phyloP scores from a whole-genome alignment of 345 rosid species.

The Eucalyptus erythrocorys region DNA sequence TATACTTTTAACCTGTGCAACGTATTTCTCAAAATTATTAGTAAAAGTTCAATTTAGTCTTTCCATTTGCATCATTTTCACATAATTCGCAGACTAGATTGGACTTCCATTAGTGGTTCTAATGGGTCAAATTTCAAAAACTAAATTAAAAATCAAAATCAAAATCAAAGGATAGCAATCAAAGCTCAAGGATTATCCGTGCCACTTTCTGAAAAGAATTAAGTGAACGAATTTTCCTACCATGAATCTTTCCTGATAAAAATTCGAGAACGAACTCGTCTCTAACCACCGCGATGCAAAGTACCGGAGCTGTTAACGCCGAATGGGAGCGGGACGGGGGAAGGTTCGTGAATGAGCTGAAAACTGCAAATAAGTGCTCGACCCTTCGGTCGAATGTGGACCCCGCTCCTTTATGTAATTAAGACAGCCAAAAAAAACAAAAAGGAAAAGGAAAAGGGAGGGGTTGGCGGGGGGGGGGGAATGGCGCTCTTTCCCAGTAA shows the following conservation, averaged over 20 bases:
- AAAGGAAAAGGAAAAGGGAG: background rate
- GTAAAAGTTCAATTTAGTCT: no score
- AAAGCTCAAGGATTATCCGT: no score
- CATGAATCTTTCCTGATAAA: no score
- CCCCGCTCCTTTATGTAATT: background rate
- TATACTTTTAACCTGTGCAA: no score
- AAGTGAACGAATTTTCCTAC: background rate
- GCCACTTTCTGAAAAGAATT: no score
- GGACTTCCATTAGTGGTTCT: no score
- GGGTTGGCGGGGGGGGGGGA: fast-evolving
- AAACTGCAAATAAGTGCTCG: background rate
- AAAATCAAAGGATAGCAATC: no score
- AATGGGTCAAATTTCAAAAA: no score
- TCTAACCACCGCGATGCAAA: background rate
- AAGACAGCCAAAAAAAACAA: background rate
- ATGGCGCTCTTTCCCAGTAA: background rate
- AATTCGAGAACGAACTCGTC: background rate
- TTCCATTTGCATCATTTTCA: no score
- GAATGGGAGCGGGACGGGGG: background rate
- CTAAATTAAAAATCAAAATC: fast-evolving
- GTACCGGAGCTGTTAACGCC: background rate
- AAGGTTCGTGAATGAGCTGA: background rate
- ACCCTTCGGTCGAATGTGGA: background rate
- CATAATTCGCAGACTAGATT: no score
- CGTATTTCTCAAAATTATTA: fast-evolving